These are phyloP conservation scores for Plasmodium sp. DNA, from an alignment of 169 alveolate species.

Conservation along the genomic window DNA sequence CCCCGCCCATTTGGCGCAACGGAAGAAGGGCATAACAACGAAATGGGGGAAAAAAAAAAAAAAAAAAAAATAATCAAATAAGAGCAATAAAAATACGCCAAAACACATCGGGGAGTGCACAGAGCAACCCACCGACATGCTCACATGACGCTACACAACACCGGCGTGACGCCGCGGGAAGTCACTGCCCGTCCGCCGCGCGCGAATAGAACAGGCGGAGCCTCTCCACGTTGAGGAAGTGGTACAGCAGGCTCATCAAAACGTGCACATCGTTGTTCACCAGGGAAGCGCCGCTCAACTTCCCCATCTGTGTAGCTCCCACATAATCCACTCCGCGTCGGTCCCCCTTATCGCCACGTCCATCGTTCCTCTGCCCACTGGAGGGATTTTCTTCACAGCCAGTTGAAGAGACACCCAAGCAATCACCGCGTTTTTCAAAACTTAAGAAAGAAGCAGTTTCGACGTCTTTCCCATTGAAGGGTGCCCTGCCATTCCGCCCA, in stretches of 20 bases:
- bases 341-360: neutral
- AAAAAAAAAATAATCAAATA: too few relatives aligned
- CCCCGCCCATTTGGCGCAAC: neutral
- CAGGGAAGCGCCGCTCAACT: neutral
- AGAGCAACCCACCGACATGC: neutral
- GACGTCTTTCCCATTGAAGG: neutral
- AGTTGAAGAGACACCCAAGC: neutral
- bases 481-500: neutral
- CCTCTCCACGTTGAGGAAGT: conserved; percentile 16
- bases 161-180: too few relatives aligned
- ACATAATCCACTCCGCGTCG: neutral
- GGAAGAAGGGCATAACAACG: neutral
- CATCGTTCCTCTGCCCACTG: neutral
- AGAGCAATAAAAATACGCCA: neutral
- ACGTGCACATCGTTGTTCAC: conserved; percentile 3
- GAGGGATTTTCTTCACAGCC: neutral
- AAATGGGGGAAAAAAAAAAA: neutral
- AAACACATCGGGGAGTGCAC: neutral
- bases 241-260: conserved; percentile 26
- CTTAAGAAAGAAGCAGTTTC: neutral
- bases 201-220: neutral
- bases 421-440: neutral
- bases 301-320: neutral
- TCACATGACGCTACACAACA: neutral
- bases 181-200: neutral